Conservation (phyloP, 1,284 basidiomycete species). For the Anthracocystis walkeri region DNA sequence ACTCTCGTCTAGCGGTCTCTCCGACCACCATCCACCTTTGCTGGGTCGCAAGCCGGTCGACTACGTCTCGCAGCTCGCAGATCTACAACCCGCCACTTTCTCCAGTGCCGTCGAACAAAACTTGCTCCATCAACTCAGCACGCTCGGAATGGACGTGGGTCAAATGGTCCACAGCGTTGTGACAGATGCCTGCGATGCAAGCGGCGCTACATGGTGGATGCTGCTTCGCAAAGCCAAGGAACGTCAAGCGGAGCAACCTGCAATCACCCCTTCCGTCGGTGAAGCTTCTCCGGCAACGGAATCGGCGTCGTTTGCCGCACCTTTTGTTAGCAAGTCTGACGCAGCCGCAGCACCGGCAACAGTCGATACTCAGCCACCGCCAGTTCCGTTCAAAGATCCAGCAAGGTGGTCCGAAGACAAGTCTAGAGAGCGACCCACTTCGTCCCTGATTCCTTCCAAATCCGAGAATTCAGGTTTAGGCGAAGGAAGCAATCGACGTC, state of each 20-base stretch:
- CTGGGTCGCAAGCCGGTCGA: conserved; percentile 68
- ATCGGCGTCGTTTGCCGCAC: not conserved
- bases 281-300: not conserved
- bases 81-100: conserved; percentile 83
- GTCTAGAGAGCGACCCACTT: conserved; percentile 12
- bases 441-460: conserved; percentile 18
- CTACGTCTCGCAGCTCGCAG: conserved; percentile 79
- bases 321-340: not conserved
- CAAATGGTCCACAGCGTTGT: conserved; percentile 94
- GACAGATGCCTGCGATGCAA: conserved; percentile 89
- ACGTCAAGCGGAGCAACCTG: conserved; percentile 25
- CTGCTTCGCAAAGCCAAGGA: conserved; percentile 82
- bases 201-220: conserved; percentile 97
- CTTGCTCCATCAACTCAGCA: conserved; percentile 80
- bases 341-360: not conserved
- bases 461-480: conserved; percentile 26
- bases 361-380: conserved; percentile 17
- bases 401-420: conserved; percentile 32
- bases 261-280: not conserved
- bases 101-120: conserved; percentile 82
- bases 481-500: conserved; percentile 26
- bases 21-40: conserved; percentile 58
- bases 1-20: conserved; percentile 72
- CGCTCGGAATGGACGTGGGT: conserved; percentile 88
- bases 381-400: conserved; percentile 41